These are phyloP conservation scores for Oxyria digyna DNA, from an alignment of 148 eudicot genomes.

Conservation along the genomic window DNA sequence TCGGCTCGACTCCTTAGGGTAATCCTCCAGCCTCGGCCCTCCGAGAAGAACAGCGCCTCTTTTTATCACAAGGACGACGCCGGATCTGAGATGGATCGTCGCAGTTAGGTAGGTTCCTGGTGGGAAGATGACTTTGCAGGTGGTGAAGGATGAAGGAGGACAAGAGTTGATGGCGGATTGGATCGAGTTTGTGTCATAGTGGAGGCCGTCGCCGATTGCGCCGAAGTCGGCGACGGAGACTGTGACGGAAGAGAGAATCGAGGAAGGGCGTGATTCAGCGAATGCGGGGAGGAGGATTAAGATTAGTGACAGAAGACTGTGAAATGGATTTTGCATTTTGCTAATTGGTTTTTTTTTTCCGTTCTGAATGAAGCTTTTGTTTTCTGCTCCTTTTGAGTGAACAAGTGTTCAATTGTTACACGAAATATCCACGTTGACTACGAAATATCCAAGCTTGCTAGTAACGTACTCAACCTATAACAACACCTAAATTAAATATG, in stretches of 20 bases:
- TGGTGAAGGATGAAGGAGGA: slow-evolving; percentile 16
- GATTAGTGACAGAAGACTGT: slow-evolving; percentile 1
- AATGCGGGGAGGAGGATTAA: slow-evolving; percentile 5
- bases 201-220: slow-evolving; percentile 51
- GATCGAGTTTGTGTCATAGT: slow-evolving; percentile 70
- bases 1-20: slow-evolving; percentile 29
- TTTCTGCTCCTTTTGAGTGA: too few relatives aligned
- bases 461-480: too few relatives aligned
- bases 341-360: not conserved
- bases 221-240: slow-evolving; percentile 70
- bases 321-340: slow-evolving; percentile 4
- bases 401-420: not conserved
- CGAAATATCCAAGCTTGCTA: too few relatives aligned
- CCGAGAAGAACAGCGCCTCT: slow-evolving; percentile 48
- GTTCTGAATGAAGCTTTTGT: not conserved
- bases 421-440: not conserved
- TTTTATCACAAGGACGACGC: slow-evolving; percentile 48
- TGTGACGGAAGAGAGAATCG: slow-evolving; percentile 22
- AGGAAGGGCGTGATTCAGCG: slow-evolving; percentile 35
- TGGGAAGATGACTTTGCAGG: slow-evolving; percentile 70
- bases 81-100: slow-evolving; percentile 50
- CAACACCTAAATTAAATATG: too few relatives aligned
- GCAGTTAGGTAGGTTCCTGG: slow-evolving; percentile 76
- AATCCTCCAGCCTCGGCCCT: slow-evolving; percentile 54
- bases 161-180: slow-evolving; percentile 86